Conservation (phyloP, 768 basidiomycete genomes). For the Porphyrellus cyaneotinctus region DNA sequence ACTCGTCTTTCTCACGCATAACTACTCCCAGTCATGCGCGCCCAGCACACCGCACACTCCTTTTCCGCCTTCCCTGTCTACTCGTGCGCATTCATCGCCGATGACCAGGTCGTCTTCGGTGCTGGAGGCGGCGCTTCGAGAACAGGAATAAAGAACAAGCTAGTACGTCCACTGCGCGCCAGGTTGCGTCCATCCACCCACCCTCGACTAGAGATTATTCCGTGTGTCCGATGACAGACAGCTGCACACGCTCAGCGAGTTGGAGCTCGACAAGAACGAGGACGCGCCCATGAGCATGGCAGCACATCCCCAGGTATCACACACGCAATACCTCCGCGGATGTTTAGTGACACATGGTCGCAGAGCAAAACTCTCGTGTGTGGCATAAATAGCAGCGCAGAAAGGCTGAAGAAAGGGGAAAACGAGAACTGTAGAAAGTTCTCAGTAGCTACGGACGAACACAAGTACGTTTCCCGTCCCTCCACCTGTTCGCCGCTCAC, state of each 20-base stretch:
- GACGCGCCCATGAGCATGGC: constrained; percentile 98
- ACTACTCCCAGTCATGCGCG: constrained; percentile 52
- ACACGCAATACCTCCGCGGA: background rate
- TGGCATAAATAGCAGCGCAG: constrained; percentile 79
- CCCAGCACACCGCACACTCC: constrained; percentile 73
- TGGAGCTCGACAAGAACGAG: constrained; percentile 73
- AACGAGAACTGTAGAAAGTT: constrained; percentile 88
- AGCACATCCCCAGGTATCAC: constrained; percentile 52
- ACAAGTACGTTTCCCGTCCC: constrained; percentile 45
- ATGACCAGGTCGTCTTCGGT: constrained; percentile 72
- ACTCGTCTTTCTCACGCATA: background rate
- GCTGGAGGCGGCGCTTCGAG: constrained; percentile 86
- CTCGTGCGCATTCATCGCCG: constrained; percentile 73
- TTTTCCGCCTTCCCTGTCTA: constrained; percentile 86
- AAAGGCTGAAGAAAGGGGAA: constrained; percentile 55
- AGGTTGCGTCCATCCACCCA: constrained; percentile 4
- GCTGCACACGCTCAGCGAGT: constrained; percentile 59
- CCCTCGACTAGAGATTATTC: constrained; percentile 57
- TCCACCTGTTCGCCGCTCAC: constrained; percentile 10
- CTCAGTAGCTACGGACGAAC: constrained; percentile 39
- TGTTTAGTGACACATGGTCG: background rate
- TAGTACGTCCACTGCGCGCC: constrained; percentile 43
- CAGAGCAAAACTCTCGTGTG: constrained; percentile 62
- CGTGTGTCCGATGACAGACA: constrained; percentile 49
- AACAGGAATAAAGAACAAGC: constrained; percentile 91